Evolutionary conservation across 1,284 basidiomycete genomes (phyloP).

Genomic region (Ceratobasidium sp.): DNA sequence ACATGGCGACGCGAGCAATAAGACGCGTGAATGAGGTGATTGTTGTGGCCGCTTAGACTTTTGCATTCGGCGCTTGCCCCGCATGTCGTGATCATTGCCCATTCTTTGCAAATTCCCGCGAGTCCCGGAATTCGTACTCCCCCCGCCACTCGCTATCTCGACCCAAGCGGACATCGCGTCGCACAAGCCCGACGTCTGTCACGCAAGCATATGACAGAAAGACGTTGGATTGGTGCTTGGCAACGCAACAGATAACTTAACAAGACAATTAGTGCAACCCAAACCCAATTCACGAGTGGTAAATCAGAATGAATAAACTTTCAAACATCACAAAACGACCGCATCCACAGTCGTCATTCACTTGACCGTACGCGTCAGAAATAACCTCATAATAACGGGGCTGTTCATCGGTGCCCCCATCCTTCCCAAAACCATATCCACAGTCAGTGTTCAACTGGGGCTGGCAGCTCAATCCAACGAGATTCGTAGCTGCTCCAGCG

Average conservation of each 20-base stretch:
- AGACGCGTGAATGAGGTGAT: constrained; percentile 41
- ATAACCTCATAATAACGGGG: constrained; percentile 27
- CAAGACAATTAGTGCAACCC: constrained; percentile 34
- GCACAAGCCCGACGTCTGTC: constrained; percentile 1
- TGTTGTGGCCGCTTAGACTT: constrained; percentile 12
- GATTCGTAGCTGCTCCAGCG: constrained; percentile 90
- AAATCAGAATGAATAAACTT: constrained; percentile 44
- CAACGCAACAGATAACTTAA: constrained; percentile 36
- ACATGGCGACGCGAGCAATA: constrained; percentile 34
- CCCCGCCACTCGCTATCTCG: neutral
- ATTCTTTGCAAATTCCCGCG: neutral
- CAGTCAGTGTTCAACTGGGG: constrained; percentile 1
- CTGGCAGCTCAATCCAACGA: constrained; percentile 75
- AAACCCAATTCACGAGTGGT: constrained; percentile 41
- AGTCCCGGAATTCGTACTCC: neutral
- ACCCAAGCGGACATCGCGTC: neutral
- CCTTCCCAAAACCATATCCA: constrained; percentile 38
- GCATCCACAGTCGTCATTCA: constrained; percentile 39
- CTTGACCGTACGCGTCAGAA: constrained; percentile 14
- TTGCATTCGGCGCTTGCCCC: constrained; percentile 1
- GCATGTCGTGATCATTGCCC: constrained; percentile 23
- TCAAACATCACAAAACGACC: constrained; percentile 26
- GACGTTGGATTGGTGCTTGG: neutral
- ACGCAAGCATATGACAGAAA: neutral
- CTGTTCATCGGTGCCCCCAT: constrained; percentile 16